phyloP scores from a whole-genome alignment of 2,329 filamentous ascomycete genomes.

The Monosporascus sp. region DNA sequence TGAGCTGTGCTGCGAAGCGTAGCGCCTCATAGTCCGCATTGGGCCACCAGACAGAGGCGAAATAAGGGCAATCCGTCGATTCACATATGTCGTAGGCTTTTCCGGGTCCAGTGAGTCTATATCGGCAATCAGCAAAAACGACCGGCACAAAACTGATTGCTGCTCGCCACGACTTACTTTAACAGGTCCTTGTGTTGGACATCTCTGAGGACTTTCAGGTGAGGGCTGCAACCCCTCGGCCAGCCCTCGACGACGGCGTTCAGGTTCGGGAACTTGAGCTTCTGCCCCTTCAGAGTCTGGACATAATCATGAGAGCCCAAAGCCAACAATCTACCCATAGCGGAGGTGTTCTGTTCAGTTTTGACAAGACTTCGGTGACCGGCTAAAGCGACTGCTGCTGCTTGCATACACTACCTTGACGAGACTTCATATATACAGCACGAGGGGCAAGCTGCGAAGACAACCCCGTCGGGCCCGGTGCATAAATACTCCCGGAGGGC shows the following conservation, averaged over 20 bases:
- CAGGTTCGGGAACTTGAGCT: constrained; percentile 9
- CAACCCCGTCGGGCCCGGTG: not conserved
- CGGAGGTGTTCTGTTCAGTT: constrained; percentile 7
- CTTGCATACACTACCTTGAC: no score
- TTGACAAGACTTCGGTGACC: not conserved
- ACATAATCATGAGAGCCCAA: constrained; percentile 13
- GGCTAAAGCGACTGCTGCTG: no score
- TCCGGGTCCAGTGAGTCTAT: constrained; percentile 1
- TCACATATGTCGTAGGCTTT: constrained; percentile 5
- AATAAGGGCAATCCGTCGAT: constrained; percentile 1
- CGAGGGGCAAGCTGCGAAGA: not conserved
- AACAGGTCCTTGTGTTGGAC: constrained; percentile 5
- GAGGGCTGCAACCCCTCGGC: constrained; percentile 6
- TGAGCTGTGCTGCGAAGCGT: constrained; percentile 1
- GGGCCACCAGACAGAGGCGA: constrained; percentile 6
- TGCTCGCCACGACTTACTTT: not conserved
- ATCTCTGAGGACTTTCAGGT: constrained; percentile 5
- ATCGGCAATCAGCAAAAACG: not conserved
- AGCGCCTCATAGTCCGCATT: constrained; percentile 6
- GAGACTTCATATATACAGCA: not conserved
- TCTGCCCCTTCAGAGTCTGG: constrained; percentile 11
- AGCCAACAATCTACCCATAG: not conserved
- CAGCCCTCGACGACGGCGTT: constrained; percentile 6
- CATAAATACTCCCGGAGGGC: not conserved
- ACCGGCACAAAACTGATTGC: not conserved